phyloP scores from a whole-genome alignment of 495 filamentous ascomycete species.

The Aspergillus egyptiacus region DNA sequence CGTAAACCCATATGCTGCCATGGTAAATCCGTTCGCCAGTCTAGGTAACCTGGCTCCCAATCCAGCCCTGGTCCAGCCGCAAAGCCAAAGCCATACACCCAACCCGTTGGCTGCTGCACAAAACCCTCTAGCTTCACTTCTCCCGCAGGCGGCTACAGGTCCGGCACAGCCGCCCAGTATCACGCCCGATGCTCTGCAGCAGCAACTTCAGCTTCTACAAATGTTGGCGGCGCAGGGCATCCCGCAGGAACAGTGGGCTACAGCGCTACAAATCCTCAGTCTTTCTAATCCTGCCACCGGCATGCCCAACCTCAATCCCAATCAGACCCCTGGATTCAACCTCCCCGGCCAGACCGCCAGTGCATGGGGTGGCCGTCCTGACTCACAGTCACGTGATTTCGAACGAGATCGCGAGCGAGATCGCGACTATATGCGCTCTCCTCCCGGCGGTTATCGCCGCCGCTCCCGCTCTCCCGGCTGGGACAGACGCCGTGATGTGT shows the following conservation, averaged over 20 bases:
- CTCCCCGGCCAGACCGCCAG: constrained; percentile 31
- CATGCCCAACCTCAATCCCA: constrained; percentile 28
- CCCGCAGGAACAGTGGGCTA: constrained; percentile 56
- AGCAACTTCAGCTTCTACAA: constrained; percentile 60
- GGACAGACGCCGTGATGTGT: constrained; percentile 56
- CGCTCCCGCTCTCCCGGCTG: constrained; percentile 73
- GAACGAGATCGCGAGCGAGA: constrained; percentile 50
- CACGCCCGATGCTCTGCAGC: constrained; percentile 40
- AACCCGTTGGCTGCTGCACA: constrained; percentile 36
- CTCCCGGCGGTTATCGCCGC: constrained; percentile 55
- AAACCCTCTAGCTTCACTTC: constrained; percentile 45
- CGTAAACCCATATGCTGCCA: constrained; percentile 57
- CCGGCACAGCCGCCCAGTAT: constrained; percentile 25
- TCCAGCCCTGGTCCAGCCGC: constrained; percentile 43
- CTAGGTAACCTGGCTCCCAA: constrained; percentile 34
- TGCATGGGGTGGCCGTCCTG: constrained; percentile 35
- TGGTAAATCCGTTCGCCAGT: constrained; percentile 45
- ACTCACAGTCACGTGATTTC: constrained; percentile 53
- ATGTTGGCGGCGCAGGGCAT: constrained; percentile 53
- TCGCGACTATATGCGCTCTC: constrained; percentile 52
- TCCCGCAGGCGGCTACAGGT: constrained; percentile 34
- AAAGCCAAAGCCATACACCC: constrained; percentile 38
- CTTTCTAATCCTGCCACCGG: constrained; percentile 30
- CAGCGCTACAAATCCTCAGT: constrained; percentile 45
- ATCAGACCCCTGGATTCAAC: constrained; percentile 28